Conservation (phyloP, 352 stramenopile genomes). For the Globisporangium lucens region DNA sequence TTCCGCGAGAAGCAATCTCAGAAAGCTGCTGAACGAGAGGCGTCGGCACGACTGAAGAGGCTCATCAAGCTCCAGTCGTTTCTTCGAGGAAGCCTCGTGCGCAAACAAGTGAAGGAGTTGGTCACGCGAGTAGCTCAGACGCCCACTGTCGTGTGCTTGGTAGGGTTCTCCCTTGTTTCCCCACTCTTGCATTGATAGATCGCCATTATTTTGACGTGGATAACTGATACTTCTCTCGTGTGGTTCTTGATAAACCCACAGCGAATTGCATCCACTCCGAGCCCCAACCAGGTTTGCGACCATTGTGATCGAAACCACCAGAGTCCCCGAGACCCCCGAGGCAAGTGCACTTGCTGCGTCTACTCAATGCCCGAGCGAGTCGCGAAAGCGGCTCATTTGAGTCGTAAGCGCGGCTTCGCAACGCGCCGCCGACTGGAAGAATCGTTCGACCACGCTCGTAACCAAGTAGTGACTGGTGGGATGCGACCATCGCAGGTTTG, state of each 20-base stretch:
- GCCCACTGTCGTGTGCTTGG: constrained; percentile 29
- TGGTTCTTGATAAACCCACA: neutral
- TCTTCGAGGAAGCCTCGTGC: constrained; percentile 34
- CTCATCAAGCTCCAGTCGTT: constrained; percentile 52
- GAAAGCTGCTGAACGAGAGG: neutral
- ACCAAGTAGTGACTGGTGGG: neutral
- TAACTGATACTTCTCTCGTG: neutral
- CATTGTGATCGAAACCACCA: constrained; percentile 1
- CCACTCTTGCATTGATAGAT: neutral
- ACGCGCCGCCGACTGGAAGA: constrained; percentile 13
- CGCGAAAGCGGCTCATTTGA: constrained; percentile 13
- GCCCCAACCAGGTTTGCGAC: neutral
- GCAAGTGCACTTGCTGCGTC: constrained; percentile 14
- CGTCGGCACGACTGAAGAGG: neutral
- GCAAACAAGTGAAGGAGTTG: constrained; percentile 30
- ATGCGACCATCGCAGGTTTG: no score
- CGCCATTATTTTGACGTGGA: neutral
- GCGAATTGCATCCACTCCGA: constrained; percentile 15
- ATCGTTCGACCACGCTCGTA: constrained; percentile 9
- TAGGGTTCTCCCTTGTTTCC: constrained; percentile 5
- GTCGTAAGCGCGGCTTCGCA: constrained; percentile 6
- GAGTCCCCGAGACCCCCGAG: neutral
- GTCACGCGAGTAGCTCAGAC: constrained; percentile 10
- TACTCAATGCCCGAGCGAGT: constrained; percentile 26
- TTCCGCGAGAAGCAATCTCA: constrained; percentile 2